A percentile compares a stretch with the other conserved stretches of the same genome.
These are phyloP conservation scores for maize (Zea mays) DNA, from an alignment of 176 grass and related monocot genomes.

Conservation along the genomic window Zm-B73-REFERENCE-NAM-5.0 NC_050098.1:50520501-50521000, in stretches of 20 bases:
- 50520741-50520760: slow-evolving; percentile 69
- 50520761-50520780: slow-evolving; percentile 68
- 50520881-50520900: slow-evolving; percentile 47
- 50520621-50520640: slow-evolving; percentile 60
- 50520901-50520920: slow-evolving; percentile 68
- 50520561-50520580: slow-evolving; percentile 70
- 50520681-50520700: slow-evolving; percentile 72
- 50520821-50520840: slow-evolving; percentile 53
- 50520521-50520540: slow-evolving; percentile 68
- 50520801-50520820: slow-evolving; percentile 60
- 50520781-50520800: slow-evolving; percentile 68
- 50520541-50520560: slow-evolving; percentile 68
- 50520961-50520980: slow-evolving; percentile 60
- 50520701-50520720: slow-evolving; percentile 70
- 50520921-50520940: slow-evolving; percentile 65
- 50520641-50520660: slow-evolving; percentile 63
- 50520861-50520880: slow-evolving; percentile 76
- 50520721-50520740: slow-evolving; percentile 69
- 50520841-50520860: slow-evolving; percentile 73
- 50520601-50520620: slow-evolving; percentile 67
- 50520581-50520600: slow-evolving; percentile 64
- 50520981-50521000: slow-evolving; percentile 63
- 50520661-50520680: slow-evolving; percentile 68
- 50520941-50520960: slow-evolving; percentile 70
- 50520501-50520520: slow-evolving; percentile 75